Base-by-base conservation (phyloP, 495 filamentous ascomycete species). In the Penicillium angulare region DNA sequence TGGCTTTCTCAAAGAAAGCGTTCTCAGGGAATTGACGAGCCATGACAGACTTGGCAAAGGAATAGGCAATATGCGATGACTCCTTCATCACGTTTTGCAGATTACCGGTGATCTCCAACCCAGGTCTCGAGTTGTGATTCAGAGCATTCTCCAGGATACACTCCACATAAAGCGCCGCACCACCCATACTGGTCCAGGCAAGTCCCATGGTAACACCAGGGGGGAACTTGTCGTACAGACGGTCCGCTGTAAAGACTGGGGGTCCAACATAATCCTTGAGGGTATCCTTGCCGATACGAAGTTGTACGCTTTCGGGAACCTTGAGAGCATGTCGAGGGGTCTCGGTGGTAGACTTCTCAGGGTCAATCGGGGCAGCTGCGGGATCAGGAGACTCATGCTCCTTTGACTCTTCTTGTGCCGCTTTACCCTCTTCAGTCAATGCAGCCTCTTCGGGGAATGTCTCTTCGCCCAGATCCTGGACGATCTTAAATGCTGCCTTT, bases 151-250 rank as follows among this genome's bases (percentile, higher is more conserved):
- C 92, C 50, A 99, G 75, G 58, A 99, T 97, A 9, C 90, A 95
- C 72, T 99, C 95, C 50, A 97, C 88, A 67, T 99, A 99, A 52
- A 99, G 80, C 16, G 92, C 95, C 4, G 93, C 88, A 58, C 95
- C 95, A 60, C 95, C 95, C 83, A 99, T 88, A 63, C 86, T 86
- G n/a, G 95, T 97, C 92, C 92, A 97, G 41, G 95, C 95, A 47
- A 99, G 84, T 55, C 95, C 95, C 95, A 99, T 99, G 31, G 90
- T 90, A 29, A 99, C 95, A 66, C 95, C 95, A n/a, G 93, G 83
- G 7, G 95, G 95, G 48, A 92, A 95, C 32, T 82, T 82, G 60
- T 97, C 95, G 72, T 97, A 99, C 47, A 99, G 79, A 41, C 95
- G 84, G 70, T 99, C 95, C 9, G 92, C 86, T 16, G 90, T 99